A percentile compares a stretch with the other conserved stretches of the same genome.
Evolutionary conservation across 1,284 basidiomycete species (phyloP).

Genomic region (Ustilago crameri): DNA sequence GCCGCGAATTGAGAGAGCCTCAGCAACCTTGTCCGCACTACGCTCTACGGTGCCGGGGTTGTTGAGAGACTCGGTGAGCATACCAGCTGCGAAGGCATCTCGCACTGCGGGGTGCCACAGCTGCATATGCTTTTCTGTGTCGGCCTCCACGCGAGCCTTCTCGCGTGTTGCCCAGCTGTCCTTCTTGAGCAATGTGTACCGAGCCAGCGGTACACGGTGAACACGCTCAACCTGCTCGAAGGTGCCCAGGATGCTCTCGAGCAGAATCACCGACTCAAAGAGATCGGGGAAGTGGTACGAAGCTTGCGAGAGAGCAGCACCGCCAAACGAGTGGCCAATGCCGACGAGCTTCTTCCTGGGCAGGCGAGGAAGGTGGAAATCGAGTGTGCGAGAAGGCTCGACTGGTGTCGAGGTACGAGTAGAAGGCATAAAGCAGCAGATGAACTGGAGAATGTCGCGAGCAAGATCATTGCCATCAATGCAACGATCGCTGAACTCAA

Average conservation of each 20-base stretch:
- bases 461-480: conserved; percentile 49
- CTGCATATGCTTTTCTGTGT: conserved; percentile 39
- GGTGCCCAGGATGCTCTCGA: conserved; percentile 36
- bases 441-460: conserved; percentile 44
- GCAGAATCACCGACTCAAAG: conserved; percentile 37
- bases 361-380: conserved; percentile 44
- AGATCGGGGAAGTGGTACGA: conserved; percentile 41
- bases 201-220: conserved; percentile 38
- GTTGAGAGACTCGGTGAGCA: conserved; percentile 32
- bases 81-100: conserved; percentile 42
- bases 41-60: conserved; percentile 37
- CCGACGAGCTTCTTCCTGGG: conserved; percentile 42
- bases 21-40: conserved; percentile 41
- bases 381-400: conserved; percentile 36
- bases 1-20: conserved; percentile 39
- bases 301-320: conserved; percentile 32
- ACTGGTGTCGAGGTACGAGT: conserved; percentile 32
- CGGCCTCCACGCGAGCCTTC: conserved; percentile 31
- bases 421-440: conserved; percentile 49
- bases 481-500: conserved; percentile 46
- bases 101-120: conserved; percentile 38
- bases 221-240: conserved; percentile 32
- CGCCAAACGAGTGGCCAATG: conserved; percentile 50
- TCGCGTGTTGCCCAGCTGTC: conserved; percentile 35
- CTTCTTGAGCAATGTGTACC: conserved; percentile 47